Percentiles rank a stretch among this genome's conserved stretches.
Conservation (phyloP, 345 rosid genomes). For the Hibiscus syriacus region DNA sequence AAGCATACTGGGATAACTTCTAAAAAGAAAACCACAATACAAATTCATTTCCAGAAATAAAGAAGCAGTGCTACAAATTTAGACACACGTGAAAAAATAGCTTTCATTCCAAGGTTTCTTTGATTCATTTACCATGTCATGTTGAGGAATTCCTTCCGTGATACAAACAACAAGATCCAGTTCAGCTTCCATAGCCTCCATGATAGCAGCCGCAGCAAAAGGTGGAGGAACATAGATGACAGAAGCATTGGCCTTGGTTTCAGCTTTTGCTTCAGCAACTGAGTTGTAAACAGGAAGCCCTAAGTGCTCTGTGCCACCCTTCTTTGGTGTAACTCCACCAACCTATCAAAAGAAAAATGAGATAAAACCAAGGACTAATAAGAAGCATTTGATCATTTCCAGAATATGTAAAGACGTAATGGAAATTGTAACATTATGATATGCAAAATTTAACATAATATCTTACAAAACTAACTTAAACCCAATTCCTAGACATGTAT, state of each 20-base stretch:
- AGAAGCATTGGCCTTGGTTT: slow-evolving; percentile 89
- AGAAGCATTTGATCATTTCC: background rate
- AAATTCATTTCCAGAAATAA: too few species aligned
- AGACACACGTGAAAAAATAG: too few species aligned
- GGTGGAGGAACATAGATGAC: slow-evolving; percentile 93
- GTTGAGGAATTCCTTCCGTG: slow-evolving; percentile 95
- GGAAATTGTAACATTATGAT: background rate
- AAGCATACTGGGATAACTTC: too few species aligned
- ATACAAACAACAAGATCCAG: slow-evolving; percentile 88
- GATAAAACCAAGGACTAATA: background rate
- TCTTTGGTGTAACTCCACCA: slow-evolving; percentile 96
- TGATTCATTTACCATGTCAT: slow-evolving; percentile 65
- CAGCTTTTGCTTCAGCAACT: slow-evolving; percentile 94
- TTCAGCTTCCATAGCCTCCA: slow-evolving; percentile 93
- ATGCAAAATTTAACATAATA: background rate
- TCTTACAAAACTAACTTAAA: background rate
- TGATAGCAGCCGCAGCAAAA: slow-evolving; percentile 94
- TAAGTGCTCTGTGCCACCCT: slow-evolving; percentile 93
- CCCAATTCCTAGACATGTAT: background rate
- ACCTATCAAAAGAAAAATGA: slow-evolving; percentile 35
- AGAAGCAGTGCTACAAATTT: too few species aligned
- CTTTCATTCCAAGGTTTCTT: background rate
- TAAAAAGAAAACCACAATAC: too few species aligned
- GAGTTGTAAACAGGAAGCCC: slow-evolving; percentile 90
- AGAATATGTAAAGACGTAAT: background rate